Base-by-base conservation (phyloP, 495 filamentous ascomycete species). In the Neurospora discreta region DNA sequence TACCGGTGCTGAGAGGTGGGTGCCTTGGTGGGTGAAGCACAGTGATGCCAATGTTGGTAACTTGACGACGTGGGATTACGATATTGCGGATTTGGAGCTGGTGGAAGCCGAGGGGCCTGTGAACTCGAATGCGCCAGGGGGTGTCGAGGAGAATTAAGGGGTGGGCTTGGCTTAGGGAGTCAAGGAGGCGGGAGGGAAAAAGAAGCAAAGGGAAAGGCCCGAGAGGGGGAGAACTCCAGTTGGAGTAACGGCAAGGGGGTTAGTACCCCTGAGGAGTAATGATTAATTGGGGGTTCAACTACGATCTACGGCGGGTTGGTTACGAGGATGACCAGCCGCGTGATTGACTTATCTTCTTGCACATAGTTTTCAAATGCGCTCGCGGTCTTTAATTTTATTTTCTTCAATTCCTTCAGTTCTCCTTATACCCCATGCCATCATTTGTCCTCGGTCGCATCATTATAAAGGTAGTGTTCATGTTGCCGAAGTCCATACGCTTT, bases 61-160 rank as follows among this genome's bases (percentile, higher is more conserved):
- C 3, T 39, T 74, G 71, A 46, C 67, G 20, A 26, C 33, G 23
- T 74, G 72, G 74, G 70, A 73, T 6, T 74, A 70, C 39, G 74
- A 73, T 20, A 23, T 43, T 6, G 74, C 69, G 0, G 75, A 74
- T 4, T 15, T 77, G 11, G 75, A 77, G 69, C 20, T 77, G 69
- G 75, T 74, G 13, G 39, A 67, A 13, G 72, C 75, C 0, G 71
- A 33, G 13, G 76, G 76, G 11, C 58, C 39, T 10, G 76, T 77
- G 0, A 73, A 73, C 30, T 77, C 76, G 36, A 20, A 43, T 5
- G 76, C 76, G 36, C 76, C 76, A 0, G 76, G 76, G 0, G 76
- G 76, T 10, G 72, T 77, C 9, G 23, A 71, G 52, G 76, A 77
- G 69, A 33, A 65, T 7, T 65, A 65, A 65, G 26, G 15, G 2